Evolutionary conservation across 371 early-diverging fungal genomes (phyloP), one percentile per base, ranked within the genome.

Genomic region (Mitosporidium daphniae): DNA sequence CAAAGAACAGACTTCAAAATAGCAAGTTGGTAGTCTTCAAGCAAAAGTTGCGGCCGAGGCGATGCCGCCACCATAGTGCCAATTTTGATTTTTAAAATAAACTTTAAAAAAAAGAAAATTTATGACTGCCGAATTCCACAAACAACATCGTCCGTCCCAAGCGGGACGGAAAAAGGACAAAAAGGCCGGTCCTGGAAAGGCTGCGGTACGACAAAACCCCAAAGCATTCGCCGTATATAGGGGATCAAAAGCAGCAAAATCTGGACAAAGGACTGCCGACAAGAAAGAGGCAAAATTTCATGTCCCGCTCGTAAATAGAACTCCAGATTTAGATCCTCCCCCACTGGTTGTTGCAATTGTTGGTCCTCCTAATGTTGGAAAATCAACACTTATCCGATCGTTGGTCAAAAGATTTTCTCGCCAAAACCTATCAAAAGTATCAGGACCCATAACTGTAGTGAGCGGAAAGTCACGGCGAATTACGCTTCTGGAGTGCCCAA

Each of bases 381-480:
- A 89, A 47, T 65, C 77, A 6, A 82, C 86, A 2, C 39, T 89
- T 34, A 77, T 86, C 41, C 56, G 61, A 27, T 77, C 77, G 8
- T 56, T 89, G n/a, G 73, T 89, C 18, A 75, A 77, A 37, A 49
- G 67, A 29, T 86, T 65, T 50, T 72, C 82, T 9, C 75, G 75
- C 41, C 75, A 84, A 39, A 70, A 63, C 26, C 39, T 82, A 35
- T 48, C 51, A 7, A 75, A 75, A 23, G 62, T 78, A 37, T 65
- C 67, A 29, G 91, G 91, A 1, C 91, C 86, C 13, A 63, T 86
- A 31, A 89, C 86, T 0, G 75, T 89, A 21, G 75, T 82, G 17
- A 65, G 65, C 39, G 75, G 70, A 45, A 82, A 80, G 48, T 67
- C 67, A 39, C 63, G 71, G 32, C 61, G 84, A 17, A 51, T 91